Evolutionary conservation across 305 asterid species (phyloP), one percentile per base, ranked within the genome.

Genomic region (Withania somnifera): DNA sequence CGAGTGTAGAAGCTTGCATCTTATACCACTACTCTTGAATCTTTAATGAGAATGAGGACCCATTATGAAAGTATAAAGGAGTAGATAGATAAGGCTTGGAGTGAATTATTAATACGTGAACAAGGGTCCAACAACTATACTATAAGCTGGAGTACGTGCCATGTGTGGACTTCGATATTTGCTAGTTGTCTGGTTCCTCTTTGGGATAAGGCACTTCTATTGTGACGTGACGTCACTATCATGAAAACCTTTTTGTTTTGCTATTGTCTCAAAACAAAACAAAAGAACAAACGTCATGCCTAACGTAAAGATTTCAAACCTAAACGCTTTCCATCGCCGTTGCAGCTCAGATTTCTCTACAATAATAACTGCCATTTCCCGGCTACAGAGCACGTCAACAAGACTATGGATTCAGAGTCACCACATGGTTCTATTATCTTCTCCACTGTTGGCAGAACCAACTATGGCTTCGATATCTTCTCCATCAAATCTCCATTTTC

Each of bases 391-490:
- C 78, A 45, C 19, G 42, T 13, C 8, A 20, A 71, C 8, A 0
- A 24, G 3, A 50, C 0, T 28, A 75, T 75, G 79, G 61, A 75
- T 75, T 26, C 79, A 75, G 2, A 75, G 1, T 75, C 61, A 32
- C 92, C 40, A 36, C 40, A 87, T 4, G 97, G 95, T 4, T 91
- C 97, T 7, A 83, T 92, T 1, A 77, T 90, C 61, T 93, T 91
- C 91, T 63, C 94, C 82, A 84, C 94, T 36, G 86, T 93, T 0
- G 97, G 93, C 80, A 86, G 93, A 58, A 64, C 87, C 67, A 47
- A 81, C n/a, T 93, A 90, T 79, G 93, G 95, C 86, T 94, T 94
- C 83, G 97, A 94, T 52, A 66, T 93, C 47, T 94, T 91, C 88
- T 88, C 89, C 81, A 84, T 91, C 82, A 69, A 77, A 5, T 89